Base-by-base conservation (phyloP, 148 eudicot genomes). In the Salicornia ramosissima region DNA sequence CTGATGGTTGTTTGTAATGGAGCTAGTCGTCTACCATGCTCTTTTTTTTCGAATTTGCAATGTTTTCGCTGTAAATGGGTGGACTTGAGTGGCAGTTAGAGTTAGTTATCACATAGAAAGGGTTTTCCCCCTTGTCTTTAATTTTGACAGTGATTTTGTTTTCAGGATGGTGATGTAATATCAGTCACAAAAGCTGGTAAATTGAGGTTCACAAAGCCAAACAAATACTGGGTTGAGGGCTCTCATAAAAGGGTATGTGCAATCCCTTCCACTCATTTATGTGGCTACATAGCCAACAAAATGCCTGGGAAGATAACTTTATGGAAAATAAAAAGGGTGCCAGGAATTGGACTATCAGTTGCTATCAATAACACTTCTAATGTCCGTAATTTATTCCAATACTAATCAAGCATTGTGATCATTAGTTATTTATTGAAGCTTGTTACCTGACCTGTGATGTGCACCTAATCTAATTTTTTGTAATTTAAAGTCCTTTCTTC, bases 151-250 rank as follows among this genome's bases (percentile, higher is more conserved):
- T n/a, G n/a, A n/a, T n/a, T n/a, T 13, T 70, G 33, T 60, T 75
- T 78, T 63, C 82, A 93, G 96, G 95, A 93, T 33, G 75, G 89
- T 67, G 96, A 93, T 85, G 80, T 81, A 18, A 80, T 90, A 74
- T 77, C 88, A 61, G 97, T 85, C 29, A 83, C 74, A 59, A 90
- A 87, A 72, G 90, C 96, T 45, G 97, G 99, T 6, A 87, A 57
- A 72, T 74, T 94, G 75, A 90, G 85, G 69, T 88, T 83, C 56
- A 39, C 81, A 8, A 90, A 87, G 81, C 98, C 97, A 51, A 90
- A 84, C 77, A 94, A 90, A 62, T 87, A 90, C 52, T 94, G 97
- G 97, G 90, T 94, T 75, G 99, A 94, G 78, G 83, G 96, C 82
- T 90, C 98, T 51, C 92, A 90, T 71, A 93, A 93, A 80, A 86